These are phyloP conservation scores for Diaporthe capsici DNA, from an alignment of 2,329 filamentous ascomycete genomes.

Conservation along the genomic window DNA sequence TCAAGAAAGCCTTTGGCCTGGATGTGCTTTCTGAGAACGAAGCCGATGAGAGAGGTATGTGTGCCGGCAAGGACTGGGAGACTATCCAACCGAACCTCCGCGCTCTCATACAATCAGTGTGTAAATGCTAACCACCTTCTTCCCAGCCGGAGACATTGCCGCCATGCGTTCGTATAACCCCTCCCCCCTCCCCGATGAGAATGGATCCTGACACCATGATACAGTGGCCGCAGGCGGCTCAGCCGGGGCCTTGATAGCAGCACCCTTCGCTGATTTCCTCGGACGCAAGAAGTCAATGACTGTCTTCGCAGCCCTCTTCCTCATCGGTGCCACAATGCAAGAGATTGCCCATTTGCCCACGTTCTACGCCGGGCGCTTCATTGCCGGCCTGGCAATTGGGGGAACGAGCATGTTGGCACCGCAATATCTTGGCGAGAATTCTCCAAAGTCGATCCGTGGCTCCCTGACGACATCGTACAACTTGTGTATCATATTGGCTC, in stretches of 20 bases:
- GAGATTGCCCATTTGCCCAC: conserved; percentile 53
- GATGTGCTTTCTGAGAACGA: conserved; percentile 46
- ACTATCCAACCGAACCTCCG: neutral
- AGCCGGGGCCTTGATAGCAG: conserved; percentile 53
- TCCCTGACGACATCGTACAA: conserved; percentile 58
- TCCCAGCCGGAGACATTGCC: conserved; percentile 49
- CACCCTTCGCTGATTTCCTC: conserved; percentile 45
- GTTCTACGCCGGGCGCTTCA: conserved; percentile 54
- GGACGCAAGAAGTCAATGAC: conserved; percentile 45
- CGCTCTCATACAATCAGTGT: too few species aligned
- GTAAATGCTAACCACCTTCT: conserved; percentile 9
- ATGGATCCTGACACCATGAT: conserved; percentile 38
- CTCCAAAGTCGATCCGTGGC: conserved; percentile 56
- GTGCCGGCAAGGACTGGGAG: conserved; percentile 26
- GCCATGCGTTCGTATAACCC: conserved; percentile 49
- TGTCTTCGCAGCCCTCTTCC: conserved; percentile 50
- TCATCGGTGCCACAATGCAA: conserved; percentile 53
- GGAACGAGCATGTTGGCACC: conserved; percentile 56
- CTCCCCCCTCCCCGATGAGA: fast-evolving
- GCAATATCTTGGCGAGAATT: conserved; percentile 57
- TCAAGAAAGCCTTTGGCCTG: conserved; percentile 53
- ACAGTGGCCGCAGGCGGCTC: conserved; percentile 47
- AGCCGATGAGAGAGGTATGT: conserved; percentile 46
- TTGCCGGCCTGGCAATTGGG: conserved; percentile 54
- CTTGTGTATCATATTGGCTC: conserved; percentile 54